phyloP scores from a whole-genome alignment of 768 basidiomycete species.

The Coprinopsis marcescibilis region DNA sequence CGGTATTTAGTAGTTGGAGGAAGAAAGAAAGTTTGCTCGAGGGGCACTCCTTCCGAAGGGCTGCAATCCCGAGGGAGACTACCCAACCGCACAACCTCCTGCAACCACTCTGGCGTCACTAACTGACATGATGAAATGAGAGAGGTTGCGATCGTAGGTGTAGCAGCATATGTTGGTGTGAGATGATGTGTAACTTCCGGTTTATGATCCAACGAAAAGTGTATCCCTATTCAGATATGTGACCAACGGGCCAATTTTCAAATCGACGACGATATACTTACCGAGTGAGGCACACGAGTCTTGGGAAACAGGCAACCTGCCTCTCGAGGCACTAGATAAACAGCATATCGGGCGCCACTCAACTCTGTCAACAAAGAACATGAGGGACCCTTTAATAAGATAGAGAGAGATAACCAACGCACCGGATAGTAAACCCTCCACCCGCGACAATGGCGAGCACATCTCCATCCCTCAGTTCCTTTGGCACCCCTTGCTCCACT shows the following conservation, averaged over 20 bases:
- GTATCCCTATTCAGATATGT: constrained; percentile 41
- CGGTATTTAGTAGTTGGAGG: constrained; percentile 52
- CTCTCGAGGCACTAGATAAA: constrained; percentile 34
- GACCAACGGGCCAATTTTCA: not conserved
- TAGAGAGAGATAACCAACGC: constrained; percentile 16
- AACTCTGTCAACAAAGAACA: constrained; percentile 28
- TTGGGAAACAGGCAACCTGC: constrained; percentile 29
- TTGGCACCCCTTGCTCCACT: constrained; percentile 31
- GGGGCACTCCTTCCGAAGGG: constrained; percentile 22
- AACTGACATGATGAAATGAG: constrained; percentile 53
- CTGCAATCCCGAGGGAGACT: not conserved
- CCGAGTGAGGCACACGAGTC: constrained; percentile 50
- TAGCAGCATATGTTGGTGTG: constrained; percentile 42
- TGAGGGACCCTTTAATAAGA: not conserved
- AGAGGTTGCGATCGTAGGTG: constrained; percentile 47
- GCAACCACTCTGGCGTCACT: constrained; percentile 65
- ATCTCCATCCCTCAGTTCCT: constrained; percentile 53
- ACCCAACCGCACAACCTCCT: constrained; percentile 49
- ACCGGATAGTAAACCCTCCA: constrained; percentile 44
- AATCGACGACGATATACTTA: constrained; percentile 20
- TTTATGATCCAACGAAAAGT: constrained; percentile 39
- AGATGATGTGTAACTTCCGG: constrained; percentile 62
- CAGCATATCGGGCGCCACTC: constrained; percentile 48
- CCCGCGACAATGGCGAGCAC: constrained; percentile 38
- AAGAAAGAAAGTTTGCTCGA: constrained; percentile 48